Evolutionary conservation across 2,329 filamentous ascomycete genomes (phyloP).

Genomic region (Penicillium sp.): DNA sequence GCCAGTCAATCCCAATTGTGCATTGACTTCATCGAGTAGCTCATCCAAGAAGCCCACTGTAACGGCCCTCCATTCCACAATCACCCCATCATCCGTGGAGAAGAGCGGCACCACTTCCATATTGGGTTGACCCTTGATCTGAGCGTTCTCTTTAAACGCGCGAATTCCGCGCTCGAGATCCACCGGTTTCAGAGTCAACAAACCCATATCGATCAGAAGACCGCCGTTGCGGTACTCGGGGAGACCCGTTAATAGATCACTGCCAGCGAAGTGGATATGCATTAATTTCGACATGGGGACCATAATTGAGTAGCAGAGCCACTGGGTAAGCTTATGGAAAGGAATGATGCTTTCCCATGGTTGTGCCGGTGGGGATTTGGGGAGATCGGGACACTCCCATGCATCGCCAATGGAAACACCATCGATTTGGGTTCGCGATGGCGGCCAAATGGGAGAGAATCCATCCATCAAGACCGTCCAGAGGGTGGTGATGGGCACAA

Average conservation of each 20-base stretch:
- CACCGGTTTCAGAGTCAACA: constrained; percentile 66
- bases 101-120: constrained; percentile 70
- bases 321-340: constrained; percentile 92
- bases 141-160: constrained; percentile 64
- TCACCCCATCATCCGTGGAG: constrained; percentile 66
- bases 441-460: constrained; percentile 80
- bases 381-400: constrained; percentile 84
- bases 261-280: constrained; percentile 72
- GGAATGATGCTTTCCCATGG: constrained; percentile 78
- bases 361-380: constrained; percentile 57
- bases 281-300: constrained; percentile 79
- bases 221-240: constrained; percentile 92
- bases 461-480: constrained; percentile 90
- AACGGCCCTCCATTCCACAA: constrained; percentile 71
- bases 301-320: constrained; percentile 92
- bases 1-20: constrained; percentile 61
- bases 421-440: constrained; percentile 77
- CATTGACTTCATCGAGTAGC: constrained; percentile 63
- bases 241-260: constrained; percentile 75
- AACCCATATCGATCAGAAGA: constrained; percentile 75
- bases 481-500: constrained; percentile 77
- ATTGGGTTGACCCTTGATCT: constrained; percentile 64
- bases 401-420: constrained; percentile 85
- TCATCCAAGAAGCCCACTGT: constrained; percentile 71
- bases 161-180: constrained; percentile 66